Base-by-base conservation (phyloP, 2,329 filamentous ascomycete species). In the Drechmeria coniospora region DNA sequence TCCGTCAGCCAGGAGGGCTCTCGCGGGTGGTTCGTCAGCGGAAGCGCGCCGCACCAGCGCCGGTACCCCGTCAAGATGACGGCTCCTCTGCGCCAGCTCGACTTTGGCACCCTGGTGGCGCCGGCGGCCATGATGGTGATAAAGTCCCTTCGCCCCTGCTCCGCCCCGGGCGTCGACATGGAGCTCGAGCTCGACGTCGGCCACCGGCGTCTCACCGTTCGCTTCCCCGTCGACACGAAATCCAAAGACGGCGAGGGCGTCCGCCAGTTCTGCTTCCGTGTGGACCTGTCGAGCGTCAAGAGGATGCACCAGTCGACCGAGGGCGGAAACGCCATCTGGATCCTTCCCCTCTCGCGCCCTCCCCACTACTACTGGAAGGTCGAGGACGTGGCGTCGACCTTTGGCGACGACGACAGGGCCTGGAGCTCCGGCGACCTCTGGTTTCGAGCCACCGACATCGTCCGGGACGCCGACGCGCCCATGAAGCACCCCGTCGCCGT, bases 51-150 rank as follows among this genome's bases (percentile, higher is more conserved):
- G 11, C 23, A 26, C 8, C 38, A 38, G 4, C 36, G 40, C 5
- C 26, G 21, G 5, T 51, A 54, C 23, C 47, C 50, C 2, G 33
- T 43, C 14, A 43, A 42, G 13, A 49, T 66, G 47, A 55, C 43
- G 11, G 36, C 73, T 2, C 41, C 47, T 2, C 55, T 65, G 3
- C 39, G 45, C 2, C 54, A 51, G 0, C 41, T 84, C 2, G 62
- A 71, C 12, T 77, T 84, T 38, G 79, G 80, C 0, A 56, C 71
- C 22, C 60, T 72, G 51, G 39, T 63, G 2, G 50, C 60, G 1
- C 60, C 66, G 4, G 54, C 51, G 3, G 55, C 57, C 0, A 71
- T 84, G 61, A 65, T 74, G 44, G 49, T 59, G 7, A 68, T 80
- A 61, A 64, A 63, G 28, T 38, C 40, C 1, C 19, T 50, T n/a